Conservation (phyloP, 176 grass and related monocot species). For the Puya raimondii region DNA sequence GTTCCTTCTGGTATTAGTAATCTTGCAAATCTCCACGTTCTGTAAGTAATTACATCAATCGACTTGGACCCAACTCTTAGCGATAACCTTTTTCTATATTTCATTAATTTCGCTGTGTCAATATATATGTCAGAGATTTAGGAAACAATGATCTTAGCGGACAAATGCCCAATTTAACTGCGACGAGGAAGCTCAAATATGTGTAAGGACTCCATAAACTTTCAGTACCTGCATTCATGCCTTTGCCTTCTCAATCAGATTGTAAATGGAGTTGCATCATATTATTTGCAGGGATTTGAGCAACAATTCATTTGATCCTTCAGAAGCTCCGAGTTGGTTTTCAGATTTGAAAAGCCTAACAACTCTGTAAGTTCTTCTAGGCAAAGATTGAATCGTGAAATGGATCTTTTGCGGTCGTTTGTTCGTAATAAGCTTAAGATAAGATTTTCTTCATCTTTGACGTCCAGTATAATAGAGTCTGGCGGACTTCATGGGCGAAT, state of each 20-base stretch:
- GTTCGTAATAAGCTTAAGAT: too few relatives aligned
- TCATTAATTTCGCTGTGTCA: constrained; percentile 1
- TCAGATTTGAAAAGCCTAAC: constrained; percentile 22
- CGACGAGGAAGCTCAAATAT: constrained; percentile 30
- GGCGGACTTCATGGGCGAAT: constrained; percentile 44
- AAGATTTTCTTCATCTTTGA: not conserved
- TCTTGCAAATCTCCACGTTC: constrained; percentile 32
- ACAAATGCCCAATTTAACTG: constrained; percentile 50
- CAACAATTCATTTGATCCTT: constrained; percentile 55
- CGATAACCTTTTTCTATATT: not conserved
- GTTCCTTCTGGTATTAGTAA: constrained; percentile 41
- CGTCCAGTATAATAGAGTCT: constrained; percentile 46
- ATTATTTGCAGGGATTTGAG: constrained; percentile 60
- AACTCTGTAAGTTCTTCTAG: constrained; percentile 38
- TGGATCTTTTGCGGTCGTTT: too few relatives aligned
- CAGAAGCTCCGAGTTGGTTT: constrained; percentile 59
- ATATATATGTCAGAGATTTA: constrained; percentile 40
- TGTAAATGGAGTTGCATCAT: constrained; percentile 1
- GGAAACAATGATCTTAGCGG: constrained; percentile 58
- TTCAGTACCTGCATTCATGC: not conserved
- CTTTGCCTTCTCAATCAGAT: not conserved
- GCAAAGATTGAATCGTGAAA: too few relatives aligned
- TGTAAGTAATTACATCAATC: constrained; percentile 34
- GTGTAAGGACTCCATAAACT: constrained; percentile 54
- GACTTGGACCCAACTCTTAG: not conserved